Evolutionary conservation across 2,329 filamentous ascomycete species (phyloP).

Genomic region (Dothistroma pini): DNA sequence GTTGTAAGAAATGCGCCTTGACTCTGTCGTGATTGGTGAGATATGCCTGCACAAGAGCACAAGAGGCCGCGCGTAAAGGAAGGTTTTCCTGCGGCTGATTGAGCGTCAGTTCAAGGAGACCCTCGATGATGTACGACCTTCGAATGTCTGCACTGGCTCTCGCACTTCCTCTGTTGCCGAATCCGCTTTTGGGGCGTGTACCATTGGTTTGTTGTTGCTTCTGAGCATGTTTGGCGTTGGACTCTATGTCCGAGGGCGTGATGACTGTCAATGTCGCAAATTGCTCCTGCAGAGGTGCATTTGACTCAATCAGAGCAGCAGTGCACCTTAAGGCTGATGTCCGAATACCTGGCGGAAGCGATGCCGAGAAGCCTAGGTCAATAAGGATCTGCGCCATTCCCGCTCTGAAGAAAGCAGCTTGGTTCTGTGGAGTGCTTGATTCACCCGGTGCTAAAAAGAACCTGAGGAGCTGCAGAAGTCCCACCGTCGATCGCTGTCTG

Average conservation of each 20-base stretch:
- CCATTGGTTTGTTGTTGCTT: conserved; percentile 28
- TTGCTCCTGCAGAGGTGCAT: conserved; percentile 73
- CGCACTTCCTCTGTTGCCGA: conserved; percentile 24
- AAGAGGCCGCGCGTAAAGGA: conserved; percentile 78
- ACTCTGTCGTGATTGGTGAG: conserved; percentile 79
- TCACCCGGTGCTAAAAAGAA: conserved; percentile 83
- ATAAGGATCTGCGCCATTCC: conserved; percentile 75
- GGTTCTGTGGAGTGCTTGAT: conserved; percentile 75
- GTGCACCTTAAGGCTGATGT: conserved; percentile 82
- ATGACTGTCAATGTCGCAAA: conserved; percentile 82
- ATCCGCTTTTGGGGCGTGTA: conserved; percentile 21
- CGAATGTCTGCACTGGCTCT: conserved; percentile 36
- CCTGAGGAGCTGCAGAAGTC: conserved; percentile 78
- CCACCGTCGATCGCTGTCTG: conserved; percentile 90
- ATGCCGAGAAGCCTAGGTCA: conserved; percentile 73
- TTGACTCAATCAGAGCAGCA: conserved; percentile 82
- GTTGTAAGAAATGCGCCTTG: conserved; percentile 75
- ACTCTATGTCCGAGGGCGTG: conserved; percentile 18
- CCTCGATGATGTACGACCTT: conserved; percentile 82
- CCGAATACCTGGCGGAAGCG: conserved; percentile 71
- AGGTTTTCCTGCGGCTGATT: conserved; percentile 64
- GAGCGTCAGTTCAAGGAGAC: conserved; percentile 77
- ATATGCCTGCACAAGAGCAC: conserved; percentile 90
- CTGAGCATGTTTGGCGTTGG: conserved; percentile 18
- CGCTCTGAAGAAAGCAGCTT: conserved; percentile 78